Conservation (phyloP, 2,329 filamentous ascomycete genomes). For the Fusarium circinatum region DNA sequence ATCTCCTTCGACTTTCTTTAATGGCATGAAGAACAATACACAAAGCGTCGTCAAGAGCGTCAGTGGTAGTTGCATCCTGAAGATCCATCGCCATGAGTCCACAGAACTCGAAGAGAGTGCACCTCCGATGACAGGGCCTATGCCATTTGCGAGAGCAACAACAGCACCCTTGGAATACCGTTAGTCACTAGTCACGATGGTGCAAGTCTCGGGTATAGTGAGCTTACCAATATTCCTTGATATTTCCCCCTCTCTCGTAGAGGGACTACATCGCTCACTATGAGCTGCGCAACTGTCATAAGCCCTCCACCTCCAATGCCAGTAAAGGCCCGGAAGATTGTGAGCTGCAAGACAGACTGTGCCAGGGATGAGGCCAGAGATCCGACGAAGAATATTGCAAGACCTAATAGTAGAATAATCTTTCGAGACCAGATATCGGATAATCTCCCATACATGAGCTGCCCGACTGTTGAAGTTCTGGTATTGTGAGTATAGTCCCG, state of each 20-base stretch:
- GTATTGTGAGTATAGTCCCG: not conserved
- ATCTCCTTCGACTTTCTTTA: constrained; percentile 63
- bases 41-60: constrained; percentile 58
- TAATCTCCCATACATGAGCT: constrained; percentile 57
- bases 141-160: constrained; percentile 63
- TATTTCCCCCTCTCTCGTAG: constrained; percentile 76
- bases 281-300: constrained; percentile 74
- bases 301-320: constrained; percentile 76
- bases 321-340: constrained; percentile 54
- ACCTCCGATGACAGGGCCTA: constrained; percentile 65
- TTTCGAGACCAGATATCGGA: constrained; percentile 61
- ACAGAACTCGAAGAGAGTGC: constrained; percentile 57
- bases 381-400: constrained; percentile 56
- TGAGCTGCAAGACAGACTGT: constrained; percentile 53
- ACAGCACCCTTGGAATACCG: constrained; percentile 53
- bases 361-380: constrained; percentile 57
- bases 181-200: not conserved
- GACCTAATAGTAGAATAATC: constrained; percentile 50
- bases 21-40: constrained; percentile 66
- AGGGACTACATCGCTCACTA: constrained; percentile 77
- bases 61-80: constrained; percentile 64
- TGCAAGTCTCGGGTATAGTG: accelerated
- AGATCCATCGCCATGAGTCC: constrained; percentile 65
- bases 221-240: constrained; percentile 67
- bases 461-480: constrained; percentile 58